A percentile compares a stretch with the other conserved stretches of the same genome.
Conservation (phyloP, 2,329 filamentous ascomycete species). For the Trichophyton verrucosum region DNA sequence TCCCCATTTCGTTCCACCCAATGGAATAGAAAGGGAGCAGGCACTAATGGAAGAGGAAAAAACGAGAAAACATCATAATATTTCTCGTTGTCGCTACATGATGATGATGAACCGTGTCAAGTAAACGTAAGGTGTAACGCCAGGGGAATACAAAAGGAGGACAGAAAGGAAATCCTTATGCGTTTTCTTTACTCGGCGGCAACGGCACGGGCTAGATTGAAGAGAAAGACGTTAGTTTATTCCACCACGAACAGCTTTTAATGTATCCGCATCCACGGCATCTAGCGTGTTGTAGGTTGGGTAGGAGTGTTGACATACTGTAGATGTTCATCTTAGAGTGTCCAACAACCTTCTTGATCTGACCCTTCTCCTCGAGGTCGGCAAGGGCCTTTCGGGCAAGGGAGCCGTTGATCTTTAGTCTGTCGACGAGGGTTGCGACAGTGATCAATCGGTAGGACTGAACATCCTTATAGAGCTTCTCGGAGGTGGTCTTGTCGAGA, state of each 20-base stretch:
- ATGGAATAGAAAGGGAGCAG: neutral
- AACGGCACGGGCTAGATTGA: slow-evolving; percentile 29
- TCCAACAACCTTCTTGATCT: slow-evolving; percentile 93
- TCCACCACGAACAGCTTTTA: neutral
- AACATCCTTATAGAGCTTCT: slow-evolving; percentile 99
- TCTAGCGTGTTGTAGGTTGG: neutral
- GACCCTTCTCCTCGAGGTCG: slow-evolving; percentile 94
- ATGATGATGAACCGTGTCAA: slow-evolving; percentile 5
- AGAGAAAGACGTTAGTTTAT: neutral
- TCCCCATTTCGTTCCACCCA: neutral
- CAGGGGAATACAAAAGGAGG: slow-evolving; percentile 22
- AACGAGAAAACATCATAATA: slow-evolving; percentile 1
- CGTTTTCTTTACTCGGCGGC: slow-evolving; percentile 32
- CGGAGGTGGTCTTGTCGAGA: slow-evolving; percentile 92
- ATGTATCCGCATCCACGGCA: too few species aligned
- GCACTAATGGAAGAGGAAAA: neutral
- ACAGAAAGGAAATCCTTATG: slow-evolving; percentile 17
- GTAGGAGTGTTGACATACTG: slow-evolving; percentile 48
- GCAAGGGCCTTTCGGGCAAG: slow-evolving; percentile 78
- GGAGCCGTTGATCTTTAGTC: slow-evolving; percentile 99
- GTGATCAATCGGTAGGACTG: slow-evolving; percentile 99
- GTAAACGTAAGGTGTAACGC: slow-evolving; percentile 5
- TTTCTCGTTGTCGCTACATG: slow-evolving; percentile 5
- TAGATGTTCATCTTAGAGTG: slow-evolving; percentile 99
- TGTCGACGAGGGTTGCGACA: slow-evolving; percentile 94